Conservation (phyloP, 768 basidiomycete genomes). For the Phallus indusiatus region DNA sequence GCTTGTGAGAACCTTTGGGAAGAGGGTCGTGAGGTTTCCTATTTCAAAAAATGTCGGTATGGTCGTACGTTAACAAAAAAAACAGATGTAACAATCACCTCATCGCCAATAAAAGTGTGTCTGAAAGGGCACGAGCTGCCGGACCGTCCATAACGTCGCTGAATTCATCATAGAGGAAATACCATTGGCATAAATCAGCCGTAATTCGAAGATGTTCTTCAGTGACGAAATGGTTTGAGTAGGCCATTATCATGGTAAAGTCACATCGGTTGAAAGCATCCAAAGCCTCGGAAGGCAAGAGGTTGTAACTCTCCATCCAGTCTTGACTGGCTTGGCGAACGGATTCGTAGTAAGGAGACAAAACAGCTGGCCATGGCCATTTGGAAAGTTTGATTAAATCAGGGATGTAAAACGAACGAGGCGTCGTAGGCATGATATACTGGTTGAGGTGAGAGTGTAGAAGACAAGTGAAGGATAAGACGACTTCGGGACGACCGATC, state of each 20-base stretch:
- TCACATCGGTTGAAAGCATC: slow-evolving; percentile 17
- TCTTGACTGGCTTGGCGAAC: background rate
- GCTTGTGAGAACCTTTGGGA: background rate
- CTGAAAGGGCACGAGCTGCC: background rate
- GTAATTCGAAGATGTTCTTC: slow-evolving; percentile 17
- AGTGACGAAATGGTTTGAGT: background rate
- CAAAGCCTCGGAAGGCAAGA: slow-evolving; percentile 13
- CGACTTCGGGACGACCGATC: background rate
- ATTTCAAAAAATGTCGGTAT: background rate
- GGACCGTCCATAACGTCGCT: slow-evolving; percentile 17
- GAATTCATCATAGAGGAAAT: slow-evolving; percentile 25
- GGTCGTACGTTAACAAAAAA: background rate
- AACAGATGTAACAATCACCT: background rate
- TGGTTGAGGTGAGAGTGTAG: background rate
- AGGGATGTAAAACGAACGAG: background rate
- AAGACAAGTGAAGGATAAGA: background rate
- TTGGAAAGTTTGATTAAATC: background rate
- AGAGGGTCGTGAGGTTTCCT: background rate
- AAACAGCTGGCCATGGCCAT: background rate
- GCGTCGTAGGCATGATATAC: background rate
- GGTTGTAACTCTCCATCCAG: slow-evolving; percentile 14
- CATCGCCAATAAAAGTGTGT: background rate
- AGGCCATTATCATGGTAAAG: slow-evolving; percentile 11
- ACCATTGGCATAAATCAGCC: slow-evolving; percentile 25
- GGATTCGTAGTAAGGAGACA: slow-evolving; percentile 7